A percentile compares a stretch with the other conserved stretches of the same genome.
Evolutionary conservation across 768 basidiomycete genomes (phyloP).

Genomic region (Suillus subaureus): DNA sequence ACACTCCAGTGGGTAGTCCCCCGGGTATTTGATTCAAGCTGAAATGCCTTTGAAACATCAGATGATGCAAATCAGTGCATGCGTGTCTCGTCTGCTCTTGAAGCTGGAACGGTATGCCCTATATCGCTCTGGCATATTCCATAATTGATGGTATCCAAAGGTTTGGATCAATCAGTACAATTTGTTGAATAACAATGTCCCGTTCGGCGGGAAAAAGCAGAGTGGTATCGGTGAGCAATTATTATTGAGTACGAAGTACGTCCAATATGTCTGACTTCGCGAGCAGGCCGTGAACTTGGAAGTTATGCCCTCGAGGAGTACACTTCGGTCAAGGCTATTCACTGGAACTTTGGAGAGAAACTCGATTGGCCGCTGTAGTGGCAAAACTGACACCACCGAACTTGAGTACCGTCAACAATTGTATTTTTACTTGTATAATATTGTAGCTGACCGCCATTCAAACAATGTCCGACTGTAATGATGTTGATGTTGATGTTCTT

Average conservation of each 20-base stretch:
- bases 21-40: neutral
- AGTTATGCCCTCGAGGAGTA: conserved; percentile 85
- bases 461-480: neutral
- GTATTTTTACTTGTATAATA: neutral
- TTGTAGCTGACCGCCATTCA: neutral
- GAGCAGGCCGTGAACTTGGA: conserved; percentile 81
- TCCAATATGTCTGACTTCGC: conserved; percentile 12
- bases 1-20: conserved; percentile 67
- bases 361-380: conserved; percentile 73
- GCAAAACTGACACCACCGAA: neutral
- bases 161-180: conserved; percentile 96
- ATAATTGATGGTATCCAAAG: conserved; percentile 36
- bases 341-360: conserved; percentile 87
- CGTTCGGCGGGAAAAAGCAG: conserved; percentile 95
- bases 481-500: neutral
- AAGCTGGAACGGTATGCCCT: conserved; percentile 79
- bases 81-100: conserved; percentile 81
- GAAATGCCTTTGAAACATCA: conserved; percentile 24
- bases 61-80: conserved; percentile 88
- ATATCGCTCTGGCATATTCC: neutral
- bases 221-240: conserved; percentile 73
- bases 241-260: conserved; percentile 5
- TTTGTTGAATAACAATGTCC: conserved; percentile 81
- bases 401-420: neutral
- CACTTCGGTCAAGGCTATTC: conserved; percentile 78